phyloP scores from a whole-genome alignment of 2,329 filamentous ascomycete genomes.

The Arthrobotrys conoides region DNA sequence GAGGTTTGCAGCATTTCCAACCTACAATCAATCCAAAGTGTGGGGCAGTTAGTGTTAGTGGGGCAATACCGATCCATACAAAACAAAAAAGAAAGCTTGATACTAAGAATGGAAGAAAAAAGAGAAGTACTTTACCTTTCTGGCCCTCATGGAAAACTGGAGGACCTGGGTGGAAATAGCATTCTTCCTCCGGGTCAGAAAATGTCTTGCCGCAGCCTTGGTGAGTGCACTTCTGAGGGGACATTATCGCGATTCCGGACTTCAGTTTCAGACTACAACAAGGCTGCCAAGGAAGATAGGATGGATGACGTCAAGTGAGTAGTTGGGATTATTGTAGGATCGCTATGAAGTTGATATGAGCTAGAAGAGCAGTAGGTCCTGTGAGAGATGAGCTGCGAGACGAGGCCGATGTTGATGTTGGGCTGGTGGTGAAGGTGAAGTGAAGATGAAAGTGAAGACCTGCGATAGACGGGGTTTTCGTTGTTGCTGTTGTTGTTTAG shows the following conservation, averaged over 20 bases:
- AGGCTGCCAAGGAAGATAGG: neutral
- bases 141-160: conserved; percentile 98
- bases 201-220: conserved; percentile 94
- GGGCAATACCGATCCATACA: conserved; percentile 15
- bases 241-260: conserved; percentile 65
- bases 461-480: neutral
- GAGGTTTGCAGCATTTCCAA: conserved; percentile 97
- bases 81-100: conserved; percentile 9
- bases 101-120: conserved; percentile 11
- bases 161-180: conserved; percentile 91
- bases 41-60: conserved; percentile 41
- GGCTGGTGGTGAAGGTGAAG: conserved; percentile 2
- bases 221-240: conserved; percentile 92
- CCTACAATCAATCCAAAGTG: conserved; percentile 72
- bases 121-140: conserved; percentile 79
- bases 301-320: neutral
- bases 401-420: neutral
- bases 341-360: neutral
- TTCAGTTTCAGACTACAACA: neutral
- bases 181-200: conserved; percentile 84
- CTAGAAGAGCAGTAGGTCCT: neutral
- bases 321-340: neutral
- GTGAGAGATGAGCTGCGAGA: conserved; percentile 7
- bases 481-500: conserved; percentile 3
- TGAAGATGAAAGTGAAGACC: conserved; percentile 14